Conservation (phyloP, 371 early-diverging fungal genomes). For the Saksenaea oblongispora region DNA sequence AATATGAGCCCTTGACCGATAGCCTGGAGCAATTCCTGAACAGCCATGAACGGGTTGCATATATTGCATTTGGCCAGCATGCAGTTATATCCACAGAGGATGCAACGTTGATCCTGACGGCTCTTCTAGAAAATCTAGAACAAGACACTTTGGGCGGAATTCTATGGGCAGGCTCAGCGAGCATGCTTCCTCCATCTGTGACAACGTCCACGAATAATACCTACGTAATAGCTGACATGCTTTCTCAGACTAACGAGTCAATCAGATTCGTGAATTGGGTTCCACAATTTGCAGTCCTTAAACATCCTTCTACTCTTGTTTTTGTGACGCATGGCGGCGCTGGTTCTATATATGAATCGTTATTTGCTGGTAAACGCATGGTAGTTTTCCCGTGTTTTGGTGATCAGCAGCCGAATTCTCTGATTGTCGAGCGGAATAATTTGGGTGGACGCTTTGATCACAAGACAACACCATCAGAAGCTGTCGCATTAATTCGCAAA, state of each 20-base stretch:
- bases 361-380: constrained; percentile 29
- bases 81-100: constrained; percentile 8
- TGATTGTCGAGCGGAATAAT: constrained; percentile 8
- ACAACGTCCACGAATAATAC: constrained; percentile 8
- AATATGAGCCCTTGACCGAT: constrained; percentile 6
- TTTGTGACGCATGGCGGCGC: constrained; percentile 49
- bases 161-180: constrained; percentile 25
- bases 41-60: constrained; percentile 19
- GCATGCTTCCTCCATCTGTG: constrained; percentile 9
- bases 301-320: constrained; percentile 27
- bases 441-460: constrained; percentile 6
- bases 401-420: constrained; percentile 32
- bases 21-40: constrained; percentile 14
- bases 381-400: constrained; percentile 34
- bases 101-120: constrained; percentile 10
- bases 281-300: constrained; percentile 42
- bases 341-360: constrained; percentile 33
- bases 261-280: constrained; percentile 19
- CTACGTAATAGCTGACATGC: not conserved
- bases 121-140: constrained; percentile 20
- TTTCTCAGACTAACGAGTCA: too few relatives aligned
- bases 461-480: not conserved
- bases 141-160: constrained; percentile 29
- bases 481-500: not conserved
- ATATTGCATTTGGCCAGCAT: constrained; percentile 39